These are phyloP conservation scores for Allium cepa DNA, from an alignment of 106 monocot genomes.

Conservation along the genomic window DNA sequence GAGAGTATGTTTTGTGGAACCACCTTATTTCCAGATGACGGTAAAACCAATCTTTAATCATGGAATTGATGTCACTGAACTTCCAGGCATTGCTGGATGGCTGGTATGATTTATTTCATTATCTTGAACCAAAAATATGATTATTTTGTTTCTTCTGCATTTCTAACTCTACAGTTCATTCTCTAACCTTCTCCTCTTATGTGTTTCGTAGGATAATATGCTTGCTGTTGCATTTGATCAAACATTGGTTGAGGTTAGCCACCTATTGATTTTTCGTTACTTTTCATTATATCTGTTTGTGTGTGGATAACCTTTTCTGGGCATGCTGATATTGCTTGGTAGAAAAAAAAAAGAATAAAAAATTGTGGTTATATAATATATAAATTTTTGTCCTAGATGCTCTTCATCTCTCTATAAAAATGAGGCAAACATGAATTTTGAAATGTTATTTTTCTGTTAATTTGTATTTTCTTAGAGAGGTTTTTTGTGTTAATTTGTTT, in stretches of 20 bases:
- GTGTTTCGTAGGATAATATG: constrained; percentile 11
- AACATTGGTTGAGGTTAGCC: constrained; percentile 23
- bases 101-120: constrained; percentile 35
- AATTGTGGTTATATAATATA: too few species aligned
- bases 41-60: constrained; percentile 82
- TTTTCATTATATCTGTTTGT: too few species aligned
- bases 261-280: background rate
- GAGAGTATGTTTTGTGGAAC: constrained; percentile 79
- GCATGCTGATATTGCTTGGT: background rate
- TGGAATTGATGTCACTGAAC: constrained; percentile 89
- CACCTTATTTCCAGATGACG: constrained; percentile 91
- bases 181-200: background rate
- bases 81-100: constrained; percentile 96
- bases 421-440: background rate
- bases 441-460: background rate
- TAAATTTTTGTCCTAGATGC: too few species aligned
- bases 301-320: background rate
- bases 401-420: too few species aligned
- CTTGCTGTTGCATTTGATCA: constrained; percentile 17
- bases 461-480: constrained; percentile 1
- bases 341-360: background rate
- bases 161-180: background rate
- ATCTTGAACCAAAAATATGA: background rate
- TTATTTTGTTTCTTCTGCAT: constrained; percentile 2
- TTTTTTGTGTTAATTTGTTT: background rate